A percentile compares a stretch with the other conserved stretches of the same genome.
Evolutionary conservation across 768 basidiomycete species (phyloP).

Genomic region (Polyporus arcularius): DNA sequence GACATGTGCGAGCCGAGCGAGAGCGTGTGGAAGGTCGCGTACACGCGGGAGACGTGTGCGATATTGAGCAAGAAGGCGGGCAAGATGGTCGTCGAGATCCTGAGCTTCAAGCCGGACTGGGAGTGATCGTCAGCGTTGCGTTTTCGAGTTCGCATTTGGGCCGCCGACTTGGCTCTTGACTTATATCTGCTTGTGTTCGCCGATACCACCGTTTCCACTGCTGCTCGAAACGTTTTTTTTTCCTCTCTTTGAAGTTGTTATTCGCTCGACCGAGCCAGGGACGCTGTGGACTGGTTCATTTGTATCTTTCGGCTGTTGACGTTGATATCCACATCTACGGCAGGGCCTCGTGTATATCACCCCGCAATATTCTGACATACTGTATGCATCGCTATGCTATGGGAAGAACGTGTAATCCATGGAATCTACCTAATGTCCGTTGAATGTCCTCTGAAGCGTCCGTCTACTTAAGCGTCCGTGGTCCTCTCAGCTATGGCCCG

Average conservation of each 20-base stretch:
- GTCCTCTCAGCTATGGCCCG: no score
- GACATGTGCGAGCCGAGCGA: conserved; percentile 80
- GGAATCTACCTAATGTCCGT: no score
- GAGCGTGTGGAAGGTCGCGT: conserved; percentile 85
- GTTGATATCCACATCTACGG: neutral
- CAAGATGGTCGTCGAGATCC: conserved; percentile 87
- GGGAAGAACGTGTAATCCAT: neutral
- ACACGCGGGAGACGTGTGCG: conserved; percentile 70
- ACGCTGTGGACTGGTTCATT: no score
- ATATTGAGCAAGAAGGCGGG: conserved; percentile 80
- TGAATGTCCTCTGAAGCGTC: no score
- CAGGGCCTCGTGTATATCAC: neutral
- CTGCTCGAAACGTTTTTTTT: no score
- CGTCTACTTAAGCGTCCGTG: no score
- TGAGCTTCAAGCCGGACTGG: conserved; percentile 61
- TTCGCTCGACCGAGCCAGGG: no score
- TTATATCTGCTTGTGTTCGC: no score
- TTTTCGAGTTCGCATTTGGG: no score
- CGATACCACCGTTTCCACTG: no score
- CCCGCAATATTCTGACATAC: neutral
- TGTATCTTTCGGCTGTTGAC: neutral
- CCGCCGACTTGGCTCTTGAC: no score
- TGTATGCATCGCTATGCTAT: neutral
- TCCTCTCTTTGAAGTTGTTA: no score
- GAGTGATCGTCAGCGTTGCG: neutral